Evolutionary conservation across 192 early-diverging fungal genomes (phyloP), one percentile per base, ranked within the genome.

Genomic region (Gaertneriomyces sp.): DNA sequence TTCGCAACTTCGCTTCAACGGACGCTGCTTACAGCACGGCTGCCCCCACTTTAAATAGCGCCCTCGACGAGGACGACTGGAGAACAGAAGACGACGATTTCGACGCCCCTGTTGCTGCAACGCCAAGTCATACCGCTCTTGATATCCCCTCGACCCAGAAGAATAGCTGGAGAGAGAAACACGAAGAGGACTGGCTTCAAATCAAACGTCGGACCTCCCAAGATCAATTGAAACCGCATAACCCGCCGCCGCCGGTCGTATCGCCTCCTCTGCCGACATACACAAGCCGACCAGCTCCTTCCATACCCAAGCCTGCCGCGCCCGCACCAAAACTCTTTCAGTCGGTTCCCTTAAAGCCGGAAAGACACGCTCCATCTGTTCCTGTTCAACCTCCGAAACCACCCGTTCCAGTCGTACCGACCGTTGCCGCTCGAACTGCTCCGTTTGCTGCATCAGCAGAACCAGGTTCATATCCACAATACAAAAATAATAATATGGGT

Each of bases 31-130:
- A 70, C 40, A 42, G 11, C n/a, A 51, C 43, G 4, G 38, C 44
- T 51, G 44, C 47, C 51, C 65, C 65, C 38, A 75, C 73, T 8
- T 51, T 75, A 4, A 53, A 49, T 25, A 58, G 53, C 49, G 69
- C 68, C 8, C 19, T 67, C 0, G 73, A 75, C 60, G 73, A 69
- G 41, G 73, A 74, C 69, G 73, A 75, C 45, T 75, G 73, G 73
- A 42, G 64, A 20, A 63, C 63, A 12, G 38, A 45, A 33, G 72
- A 65, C 56, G 61, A 67, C 44, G 49, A 43, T 14, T 10, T 25
- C 62, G 43, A 56, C 55, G 42, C 39, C n/a, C 39, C n/a, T 5
- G 14, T 57, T 16, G 42, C 64, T 16, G 44, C 41, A 11, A 47
- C 51, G 5, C 47, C 47, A 6, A 54, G 46, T 19, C 17, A 53